Conservation (phyloP, 2,329 filamentous ascomycete species). For the Neocucurbitaria cava region DNA sequence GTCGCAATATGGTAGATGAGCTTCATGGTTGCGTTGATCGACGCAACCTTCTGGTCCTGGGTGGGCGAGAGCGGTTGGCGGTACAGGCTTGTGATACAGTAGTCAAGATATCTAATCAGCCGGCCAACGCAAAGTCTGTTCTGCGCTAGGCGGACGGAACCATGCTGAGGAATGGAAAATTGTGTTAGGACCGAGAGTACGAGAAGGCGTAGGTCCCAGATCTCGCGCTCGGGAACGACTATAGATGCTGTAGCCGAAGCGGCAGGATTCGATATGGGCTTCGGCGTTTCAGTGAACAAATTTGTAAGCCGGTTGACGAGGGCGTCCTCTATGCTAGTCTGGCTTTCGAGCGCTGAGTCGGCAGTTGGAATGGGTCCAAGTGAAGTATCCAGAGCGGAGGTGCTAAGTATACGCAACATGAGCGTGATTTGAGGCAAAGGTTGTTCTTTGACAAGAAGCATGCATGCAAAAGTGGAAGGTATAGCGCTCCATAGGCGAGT, state of each 20-base stretch:
- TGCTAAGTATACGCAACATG: constrained; percentile 71
- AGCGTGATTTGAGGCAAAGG: constrained; percentile 67
- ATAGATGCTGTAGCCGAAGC: neutral
- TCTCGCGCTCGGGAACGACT: constrained; percentile 38
- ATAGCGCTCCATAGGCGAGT: constrained; percentile 71
- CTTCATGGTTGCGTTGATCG: constrained; percentile 67
- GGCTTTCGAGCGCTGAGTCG: constrained; percentile 49
- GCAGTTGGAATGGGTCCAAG: constrained; percentile 69
- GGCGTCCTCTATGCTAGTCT: constrained; percentile 49
- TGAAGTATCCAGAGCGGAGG: constrained; percentile 67
- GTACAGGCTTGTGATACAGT: constrained; percentile 71
- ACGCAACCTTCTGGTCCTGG: constrained; percentile 52
- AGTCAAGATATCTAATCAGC: constrained; percentile 76
- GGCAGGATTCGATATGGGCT: constrained; percentile 34
- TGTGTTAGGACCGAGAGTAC: constrained; percentile 58
- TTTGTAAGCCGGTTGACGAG: constrained; percentile 70
- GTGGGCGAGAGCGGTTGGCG: constrained; percentile 32
- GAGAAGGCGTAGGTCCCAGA: constrained; percentile 56
- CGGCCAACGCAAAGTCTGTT: constrained; percentile 76
- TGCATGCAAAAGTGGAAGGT: constrained; percentile 69
- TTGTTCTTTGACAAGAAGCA: constrained; percentile 73
- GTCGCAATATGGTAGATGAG: constrained; percentile 67
- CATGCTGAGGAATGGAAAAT: constrained; percentile 67
- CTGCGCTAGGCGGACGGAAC: constrained; percentile 68
- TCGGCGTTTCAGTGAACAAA: constrained; percentile 65